phyloP scores from a whole-genome alignment of 768 basidiomycete genomes.

The Boletus huronensis region DNA sequence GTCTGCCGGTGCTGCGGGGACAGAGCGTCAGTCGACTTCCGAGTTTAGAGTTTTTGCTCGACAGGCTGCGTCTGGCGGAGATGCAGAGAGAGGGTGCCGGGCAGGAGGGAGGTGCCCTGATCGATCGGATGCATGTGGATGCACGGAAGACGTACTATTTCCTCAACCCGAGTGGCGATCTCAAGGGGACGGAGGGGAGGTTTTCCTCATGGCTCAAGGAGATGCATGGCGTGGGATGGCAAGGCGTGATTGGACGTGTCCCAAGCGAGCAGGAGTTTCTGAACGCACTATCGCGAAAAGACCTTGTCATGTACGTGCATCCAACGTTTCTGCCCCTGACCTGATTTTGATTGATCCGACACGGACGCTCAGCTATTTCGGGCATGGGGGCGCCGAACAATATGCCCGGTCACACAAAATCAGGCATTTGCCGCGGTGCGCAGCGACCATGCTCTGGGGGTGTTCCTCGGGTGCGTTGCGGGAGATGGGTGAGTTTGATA shows the following conservation, averaged over 20 bases:
- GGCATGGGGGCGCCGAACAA: constrained; percentile 94
- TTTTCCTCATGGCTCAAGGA: constrained; percentile 76
- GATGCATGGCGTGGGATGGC: constrained; percentile 78
- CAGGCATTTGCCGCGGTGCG: constrained; percentile 77
- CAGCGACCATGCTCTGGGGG: constrained; percentile 96
- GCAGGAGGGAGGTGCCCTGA: constrained; percentile 15
- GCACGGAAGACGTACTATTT: constrained; percentile 73
- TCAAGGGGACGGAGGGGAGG: constrained; percentile 74
- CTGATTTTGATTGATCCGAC: neutral
- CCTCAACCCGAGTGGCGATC: constrained; percentile 90
- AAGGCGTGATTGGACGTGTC: constrained; percentile 68
- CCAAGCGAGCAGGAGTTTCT: constrained; percentile 85
- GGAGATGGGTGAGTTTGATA: constrained; percentile 94
- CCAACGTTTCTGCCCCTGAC: neutral
- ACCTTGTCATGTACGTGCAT: constrained; percentile 82
- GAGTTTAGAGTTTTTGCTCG: constrained; percentile 81
- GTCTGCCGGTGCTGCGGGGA: constrained; percentile 79
- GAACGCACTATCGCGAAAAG: constrained; percentile 65
- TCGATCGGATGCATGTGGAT: constrained; percentile 57
- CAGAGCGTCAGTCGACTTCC: constrained; percentile 92
- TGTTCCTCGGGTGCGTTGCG: constrained; percentile 89
- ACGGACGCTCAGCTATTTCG: constrained; percentile 72
- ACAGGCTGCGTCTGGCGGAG: constrained; percentile 66
- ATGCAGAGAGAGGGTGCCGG: constrained; percentile 32
- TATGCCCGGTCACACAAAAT: constrained; percentile 88